phyloP scores from a whole-genome alignment of 1,284 basidiomycete species.

The Porogramme epimiltina region DNA sequence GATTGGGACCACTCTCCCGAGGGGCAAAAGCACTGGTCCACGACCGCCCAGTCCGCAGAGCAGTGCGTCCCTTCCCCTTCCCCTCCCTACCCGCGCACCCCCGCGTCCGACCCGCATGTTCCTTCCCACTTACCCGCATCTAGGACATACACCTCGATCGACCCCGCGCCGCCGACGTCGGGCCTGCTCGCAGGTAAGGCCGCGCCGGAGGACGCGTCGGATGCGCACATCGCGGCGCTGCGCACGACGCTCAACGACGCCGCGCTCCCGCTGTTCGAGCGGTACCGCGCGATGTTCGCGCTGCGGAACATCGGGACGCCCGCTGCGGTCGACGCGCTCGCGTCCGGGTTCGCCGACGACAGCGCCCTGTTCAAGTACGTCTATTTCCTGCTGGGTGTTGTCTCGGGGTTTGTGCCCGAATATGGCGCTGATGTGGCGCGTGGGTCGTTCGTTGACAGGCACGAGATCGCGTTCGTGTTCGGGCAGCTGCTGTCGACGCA shows the following conservation, averaged over 20 bases:
- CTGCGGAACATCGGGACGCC: conserved; percentile 87
- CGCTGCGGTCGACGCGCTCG: conserved; percentile 87
- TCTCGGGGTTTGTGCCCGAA: too few relatives aligned
- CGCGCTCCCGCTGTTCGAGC: conserved; percentile 80
- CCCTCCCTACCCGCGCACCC: background rate
- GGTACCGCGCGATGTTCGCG: conserved; percentile 99
- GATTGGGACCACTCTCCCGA: conserved; percentile 88
- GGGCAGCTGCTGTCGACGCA: conserved; percentile 92
- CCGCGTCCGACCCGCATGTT: too few relatives aligned
- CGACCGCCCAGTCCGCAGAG: conserved; percentile 33
- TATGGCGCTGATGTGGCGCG: too few relatives aligned
- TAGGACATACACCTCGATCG: conserved; percentile 85
- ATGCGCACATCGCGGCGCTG: conserved; percentile 58
- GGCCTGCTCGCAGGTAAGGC: conserved; percentile 55
- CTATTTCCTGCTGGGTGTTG: background rate
- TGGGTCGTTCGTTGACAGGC: conserved; percentile 46
- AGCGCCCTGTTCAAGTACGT: conserved; percentile 90
- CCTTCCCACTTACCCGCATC: background rate
- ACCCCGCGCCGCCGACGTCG: conserved; percentile 89
- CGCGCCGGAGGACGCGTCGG: conserved; percentile 48
- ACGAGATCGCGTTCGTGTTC: conserved; percentile 98
- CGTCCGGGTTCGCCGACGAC: conserved; percentile 84
- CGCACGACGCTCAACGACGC: conserved; percentile 70
- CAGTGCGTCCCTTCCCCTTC: conserved; percentile 28
- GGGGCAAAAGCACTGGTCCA: conserved; percentile 50